phyloP scores from a whole-genome alignment of 495 filamentous ascomycete species.

The Cryomyces minteri region DNA sequence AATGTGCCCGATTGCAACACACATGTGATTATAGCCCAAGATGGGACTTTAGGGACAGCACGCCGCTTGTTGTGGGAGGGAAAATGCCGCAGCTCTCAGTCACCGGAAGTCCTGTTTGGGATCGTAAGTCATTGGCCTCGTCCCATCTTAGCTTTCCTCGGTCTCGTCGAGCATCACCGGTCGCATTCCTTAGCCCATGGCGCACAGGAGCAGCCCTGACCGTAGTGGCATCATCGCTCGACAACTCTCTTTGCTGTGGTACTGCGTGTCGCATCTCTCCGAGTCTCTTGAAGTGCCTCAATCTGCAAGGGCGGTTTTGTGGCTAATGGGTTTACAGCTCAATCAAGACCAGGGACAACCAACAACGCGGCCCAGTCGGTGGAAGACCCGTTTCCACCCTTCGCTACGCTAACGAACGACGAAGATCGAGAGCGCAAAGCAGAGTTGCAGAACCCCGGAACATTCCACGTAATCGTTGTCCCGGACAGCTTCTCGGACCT shows the following conservation, averaged over 20 bases:
- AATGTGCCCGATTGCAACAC: slow-evolving; percentile 37
- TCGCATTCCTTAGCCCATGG: no score
- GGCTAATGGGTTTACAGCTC: slow-evolving; percentile 1
- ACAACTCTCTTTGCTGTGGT: no score
- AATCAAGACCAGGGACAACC: slow-evolving; percentile 6
- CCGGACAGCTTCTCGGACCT: slow-evolving; percentile 34
- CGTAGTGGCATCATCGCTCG: no score
- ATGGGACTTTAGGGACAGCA: slow-evolving; percentile 36
- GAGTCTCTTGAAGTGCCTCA: no score
- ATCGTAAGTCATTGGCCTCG: slow-evolving; percentile 23
- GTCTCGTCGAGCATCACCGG: no score
- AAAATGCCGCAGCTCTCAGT: slow-evolving; percentile 35
- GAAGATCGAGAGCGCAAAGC: slow-evolving; percentile 43
- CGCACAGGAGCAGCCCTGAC: no score
- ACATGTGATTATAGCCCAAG: slow-evolving; percentile 36
- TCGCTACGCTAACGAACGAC: slow-evolving; percentile 35
- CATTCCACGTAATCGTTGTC: slow-evolving; percentile 36
- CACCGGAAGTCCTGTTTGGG: slow-evolving; percentile 31
- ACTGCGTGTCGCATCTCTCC: no score
- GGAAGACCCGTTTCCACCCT: slow-evolving; percentile 27
- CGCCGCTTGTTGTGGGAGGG: slow-evolving; percentile 29
- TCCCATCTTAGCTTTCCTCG: no score
- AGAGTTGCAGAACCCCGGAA: slow-evolving; percentile 30
- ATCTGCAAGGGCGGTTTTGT: no score
- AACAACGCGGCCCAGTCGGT: slow-evolving; percentile 3